A percentile compares a stretch with the other conserved stretches of the same genome.
Evolutionary conservation across 2,329 filamentous ascomycete genomes (phyloP).

Genomic region (Blastomyces silverae): DNA sequence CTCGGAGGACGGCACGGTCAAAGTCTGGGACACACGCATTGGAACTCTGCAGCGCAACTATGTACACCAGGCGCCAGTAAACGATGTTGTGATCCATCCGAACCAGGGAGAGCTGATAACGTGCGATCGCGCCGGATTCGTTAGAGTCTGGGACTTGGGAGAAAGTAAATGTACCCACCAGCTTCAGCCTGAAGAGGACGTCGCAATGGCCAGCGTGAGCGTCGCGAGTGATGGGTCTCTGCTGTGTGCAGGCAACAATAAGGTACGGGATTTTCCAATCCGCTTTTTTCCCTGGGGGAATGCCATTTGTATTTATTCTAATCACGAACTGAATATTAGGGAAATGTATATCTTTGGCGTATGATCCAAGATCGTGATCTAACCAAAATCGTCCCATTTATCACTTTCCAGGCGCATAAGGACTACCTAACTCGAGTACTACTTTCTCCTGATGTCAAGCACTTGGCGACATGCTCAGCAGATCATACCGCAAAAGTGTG

Average conservation of each 20-base stretch:
- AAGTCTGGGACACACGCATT: slow-evolving; percentile 90
- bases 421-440: slow-evolving; percentile 90
- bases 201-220: slow-evolving; percentile 87
- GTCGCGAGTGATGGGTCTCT: slow-evolving; percentile 91
- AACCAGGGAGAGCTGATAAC: slow-evolving; percentile 98
- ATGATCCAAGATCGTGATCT: slow-evolving; percentile 76
- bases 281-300: background rate
- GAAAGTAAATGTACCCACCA: slow-evolving; percentile 97
- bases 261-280: slow-evolving; percentile 47
- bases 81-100: slow-evolving; percentile 98
- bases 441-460: slow-evolving; percentile 86
- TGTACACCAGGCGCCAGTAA: slow-evolving; percentile 78
- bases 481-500: slow-evolving; percentile 96
- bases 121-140: slow-evolving; percentile 86
- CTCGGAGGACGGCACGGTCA: slow-evolving; percentile 92
- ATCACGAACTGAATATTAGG: slow-evolving; percentile 49
- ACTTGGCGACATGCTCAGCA: slow-evolving; percentile 86
- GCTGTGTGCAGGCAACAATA: slow-evolving; percentile 87
- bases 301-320: background rate
- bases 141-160: slow-evolving; percentile 91
- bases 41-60: slow-evolving; percentile 89
- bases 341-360: slow-evolving; percentile 95
- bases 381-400: slow-evolving; percentile 77
- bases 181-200: slow-evolving; percentile 91
- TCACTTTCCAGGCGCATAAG: slow-evolving; percentile 82